A percentile compares a stretch with the other conserved stretches of the same genome.
Evolutionary conservation across 2,329 filamentous ascomycete species (phyloP).

Genomic region (Fusarium odoratissimum): DNA sequence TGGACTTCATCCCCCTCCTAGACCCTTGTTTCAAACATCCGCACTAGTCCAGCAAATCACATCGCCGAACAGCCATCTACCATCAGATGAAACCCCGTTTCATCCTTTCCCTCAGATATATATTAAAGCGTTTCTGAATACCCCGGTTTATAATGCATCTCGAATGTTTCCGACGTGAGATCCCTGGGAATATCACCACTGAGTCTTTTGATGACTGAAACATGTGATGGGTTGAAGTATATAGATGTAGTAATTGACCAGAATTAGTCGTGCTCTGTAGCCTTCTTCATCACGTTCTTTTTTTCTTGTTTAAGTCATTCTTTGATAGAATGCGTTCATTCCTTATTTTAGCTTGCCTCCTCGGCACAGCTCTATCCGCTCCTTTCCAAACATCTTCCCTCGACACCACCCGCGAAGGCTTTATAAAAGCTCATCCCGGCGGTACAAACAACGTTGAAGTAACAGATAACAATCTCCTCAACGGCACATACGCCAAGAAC

Average conservation of each 20-base stretch:
- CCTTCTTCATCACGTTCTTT: conserved; percentile 12
- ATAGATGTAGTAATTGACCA: conserved; percentile 15
- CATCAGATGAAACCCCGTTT: conserved; percentile 18
- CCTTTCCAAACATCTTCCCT: conserved; percentile 18
- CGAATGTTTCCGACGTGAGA: conserved; percentile 1
- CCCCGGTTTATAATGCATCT: conserved; percentile 18
- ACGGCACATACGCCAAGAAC: conserved; percentile 49
- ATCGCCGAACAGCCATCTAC: not conserved
- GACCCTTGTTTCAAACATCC: conserved; percentile 29
- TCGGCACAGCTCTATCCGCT: conserved; percentile 33
- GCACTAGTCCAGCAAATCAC: conserved; percentile 30
- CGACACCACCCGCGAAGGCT: conserved; percentile 35
- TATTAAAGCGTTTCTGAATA: conserved; percentile 21
- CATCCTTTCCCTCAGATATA: conserved; percentile 39
- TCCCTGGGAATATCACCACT: conserved; percentile 4
- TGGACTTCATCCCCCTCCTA: conserved; percentile 4
- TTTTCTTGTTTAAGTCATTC: conserved; percentile 9
- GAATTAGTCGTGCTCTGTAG: not conserved
- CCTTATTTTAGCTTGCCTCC: conserved; percentile 34
- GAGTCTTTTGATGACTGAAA: not conserved
- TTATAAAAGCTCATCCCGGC: conserved; percentile 50
- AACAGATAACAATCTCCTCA: conserved; percentile 54
- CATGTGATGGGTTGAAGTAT: conserved; percentile 13
- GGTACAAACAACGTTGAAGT: conserved; percentile 49
- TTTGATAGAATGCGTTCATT: conserved; percentile 42